Evolutionary conservation across 805 yeast genomes (phyloP), one percentile per base, ranked within the genome.

Genomic region (Yarrowia keelungensis): DNA sequence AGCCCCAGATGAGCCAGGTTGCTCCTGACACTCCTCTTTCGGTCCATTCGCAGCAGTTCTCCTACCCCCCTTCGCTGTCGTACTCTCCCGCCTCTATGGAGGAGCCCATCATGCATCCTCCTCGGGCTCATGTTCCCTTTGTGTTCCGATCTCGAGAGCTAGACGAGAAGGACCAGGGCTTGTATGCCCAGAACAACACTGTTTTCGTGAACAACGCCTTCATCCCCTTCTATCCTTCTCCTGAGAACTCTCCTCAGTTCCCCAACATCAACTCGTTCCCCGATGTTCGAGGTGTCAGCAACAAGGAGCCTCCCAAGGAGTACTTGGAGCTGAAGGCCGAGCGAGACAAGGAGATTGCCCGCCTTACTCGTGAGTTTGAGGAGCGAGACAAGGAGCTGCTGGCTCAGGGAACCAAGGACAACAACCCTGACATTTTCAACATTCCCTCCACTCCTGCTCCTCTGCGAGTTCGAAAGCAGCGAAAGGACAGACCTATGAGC

Each of bases 81-180:
- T 62, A 47, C 39, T 62, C 56, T 12, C 56, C 67, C 2, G 54
- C 67, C 1, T 62, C 67, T 15, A 8, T 62, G 46, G 67, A 62
- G 5, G 67, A 62, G 39, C 54, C 67, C 39, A 49, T 62, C 56
- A 62, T 62, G 54, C 67, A 62, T 39, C 67, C 67, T n/a, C 56
- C 67, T 16, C 36, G 47, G 14, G 56, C 67, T 3, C 56, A 62
- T 12, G 41, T 47, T 22, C 67, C 67, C 2, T 62, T 62, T 38
- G 56, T 62, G 19, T 62, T 47, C n/a, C 46, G 67, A 16, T 59
- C 65, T 11, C 51, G 65, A 8, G 65, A 59, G 32, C 35, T 59
- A 8, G 65, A 59, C 35, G 51, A 59, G 35, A 59, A 59, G 51
- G 65, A 59, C 42, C 32, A 59, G 8, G 50, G 35, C 8, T 42